Conservation (phyloP, 805 yeast genomes). For the Metschnikowia arizonensis region DNA sequence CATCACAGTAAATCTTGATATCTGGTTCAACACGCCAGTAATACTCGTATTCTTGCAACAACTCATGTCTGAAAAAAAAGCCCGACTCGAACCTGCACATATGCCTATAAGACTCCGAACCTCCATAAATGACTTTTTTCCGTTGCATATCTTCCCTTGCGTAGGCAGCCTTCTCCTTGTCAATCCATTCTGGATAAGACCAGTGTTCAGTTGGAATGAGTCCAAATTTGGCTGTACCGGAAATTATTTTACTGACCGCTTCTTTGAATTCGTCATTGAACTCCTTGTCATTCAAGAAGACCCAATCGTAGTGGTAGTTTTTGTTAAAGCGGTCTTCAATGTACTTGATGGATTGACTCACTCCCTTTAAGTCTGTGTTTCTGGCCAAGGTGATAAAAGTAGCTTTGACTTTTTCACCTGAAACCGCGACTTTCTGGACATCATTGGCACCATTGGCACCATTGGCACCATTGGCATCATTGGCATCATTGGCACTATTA, state of each 20-base stretch:
- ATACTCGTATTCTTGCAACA: conserved; percentile 23
- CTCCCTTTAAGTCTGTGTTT: conserved; percentile 14
- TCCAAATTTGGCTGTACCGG: conserved; percentile 20
- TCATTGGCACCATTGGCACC: conserved; percentile 8
- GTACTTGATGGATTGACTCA: conserved; percentile 18
- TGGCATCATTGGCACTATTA: conserved; percentile 2
- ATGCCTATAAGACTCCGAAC: conserved; percentile 18
- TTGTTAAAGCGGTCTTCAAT: conserved; percentile 24
- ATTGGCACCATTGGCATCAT: conserved; percentile 10
- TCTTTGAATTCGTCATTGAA: conserved; percentile 22
- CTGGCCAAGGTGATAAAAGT: conserved; percentile 39
- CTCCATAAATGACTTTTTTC: conserved; percentile 29
- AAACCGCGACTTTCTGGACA: conserved; percentile 3
- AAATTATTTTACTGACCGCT: conserved; percentile 15
- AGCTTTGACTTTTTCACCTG: conserved; percentile 52
- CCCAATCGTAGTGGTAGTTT: conserved; percentile 25
- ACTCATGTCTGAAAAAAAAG: conserved; percentile 19
- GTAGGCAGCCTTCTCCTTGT: conserved; percentile 24
- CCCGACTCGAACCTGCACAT: conserved; percentile 23
- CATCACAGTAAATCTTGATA: conserved; percentile 22
- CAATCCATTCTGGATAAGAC: conserved; percentile 21
- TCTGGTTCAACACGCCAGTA: conserved; percentile 28
- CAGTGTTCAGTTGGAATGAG: conserved; percentile 21
- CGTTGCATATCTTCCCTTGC: conserved; percentile 23
- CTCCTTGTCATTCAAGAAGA: conserved; percentile 23